Base-by-base conservation (phyloP, 192 early-diverging fungal species). In the Entomortierella lignicola region DNA sequence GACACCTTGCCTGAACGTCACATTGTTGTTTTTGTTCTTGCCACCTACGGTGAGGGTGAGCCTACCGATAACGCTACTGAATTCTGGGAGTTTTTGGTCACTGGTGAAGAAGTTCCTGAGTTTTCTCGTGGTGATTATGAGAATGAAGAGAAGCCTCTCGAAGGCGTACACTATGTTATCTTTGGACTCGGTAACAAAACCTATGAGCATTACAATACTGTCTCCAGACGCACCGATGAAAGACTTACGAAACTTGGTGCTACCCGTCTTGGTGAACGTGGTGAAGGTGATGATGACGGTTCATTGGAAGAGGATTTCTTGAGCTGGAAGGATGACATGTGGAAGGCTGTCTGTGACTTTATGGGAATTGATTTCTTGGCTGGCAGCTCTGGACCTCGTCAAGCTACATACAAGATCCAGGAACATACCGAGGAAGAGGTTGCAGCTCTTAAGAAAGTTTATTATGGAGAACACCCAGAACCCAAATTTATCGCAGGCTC, bases 21-120 rank as follows among this genome's bases (percentile, higher is more conserved):
- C 63, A 84, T 98, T 52, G 92, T 89, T 39, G 92, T 97, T 39
- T 97, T 97, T 87, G 90, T 98, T 56, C 82, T 99, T 91, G 96
- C 98, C 31, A 99, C 98, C 11, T 96, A 97, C 55, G 97, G 97
- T 69, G 94, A 96, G 81, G 98, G 98, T 63, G 98, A 99, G 79
- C 97, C 98, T 21, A 98, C 98, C 5, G 98, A 99, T 82, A 98
- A 98, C 72, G 93, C 95, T 53, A 90, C 92, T 25, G 96, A 96
- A 13, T 98, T 98, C 74, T 98, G 93, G 89, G 94, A 96, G 25
- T 67, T 56, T 52, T 80, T 98, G 44, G 87, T 94, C 57, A 85
- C 84, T n/a, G 91, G 91, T 20, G 87, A 92, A 21, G 89, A 92
- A 23, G 86, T 89, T 31, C 89, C 89, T 53, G 92, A 94, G 60